These are phyloP conservation scores for Willaertia magna DNA, from an alignment of 208 protist species.

Conservation along the genomic window DNA sequence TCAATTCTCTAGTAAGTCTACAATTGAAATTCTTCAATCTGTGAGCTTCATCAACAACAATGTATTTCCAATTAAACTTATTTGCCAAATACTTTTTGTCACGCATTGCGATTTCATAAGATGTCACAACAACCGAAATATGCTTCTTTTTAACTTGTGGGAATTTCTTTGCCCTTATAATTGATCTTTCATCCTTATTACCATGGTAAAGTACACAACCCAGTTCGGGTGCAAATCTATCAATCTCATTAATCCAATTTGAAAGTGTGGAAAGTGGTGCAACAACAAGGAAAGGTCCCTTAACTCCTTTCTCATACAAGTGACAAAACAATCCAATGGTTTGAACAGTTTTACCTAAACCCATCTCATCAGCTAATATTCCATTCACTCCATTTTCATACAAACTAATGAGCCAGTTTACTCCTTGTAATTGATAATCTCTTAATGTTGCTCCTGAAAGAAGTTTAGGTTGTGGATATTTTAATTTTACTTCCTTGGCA, in stretches of 20 bases:
- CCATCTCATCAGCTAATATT: conserved; percentile 93
- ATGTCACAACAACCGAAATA: conserved; percentile 66
- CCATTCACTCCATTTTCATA: conserved; percentile 90
- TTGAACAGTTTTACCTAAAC: conserved; percentile 77
- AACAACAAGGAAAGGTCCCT: conserved; percentile 87
- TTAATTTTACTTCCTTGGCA: background rate
- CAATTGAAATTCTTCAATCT: conserved; percentile 17
- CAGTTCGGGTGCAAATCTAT: conserved; percentile 82
- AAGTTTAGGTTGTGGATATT: conserved; percentile 22
- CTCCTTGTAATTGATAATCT: conserved; percentile 90
- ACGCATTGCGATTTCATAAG: conserved; percentile 86
- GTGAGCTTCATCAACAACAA: conserved; percentile 24
- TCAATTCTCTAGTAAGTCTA: background rate
- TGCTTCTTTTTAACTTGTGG: conserved; percentile 27
- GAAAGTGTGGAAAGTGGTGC: conserved; percentile 87
- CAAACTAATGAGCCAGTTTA: conserved; percentile 94
- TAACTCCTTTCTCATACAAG: conserved; percentile 67
- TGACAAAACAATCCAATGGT: conserved; percentile 88
- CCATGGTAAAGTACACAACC: conserved; percentile 82
- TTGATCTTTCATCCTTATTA: conserved; percentile 66
- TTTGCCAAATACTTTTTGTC: conserved; percentile 70
- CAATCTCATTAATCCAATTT: conserved; percentile 93
- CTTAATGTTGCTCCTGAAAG: conserved; percentile 62
- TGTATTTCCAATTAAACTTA: conserved; percentile 25
- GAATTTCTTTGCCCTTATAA: conserved; percentile 35